phyloP scores from a whole-genome alignment of 495 filamentous ascomycete species.

The Penicillium manginii region DNA sequence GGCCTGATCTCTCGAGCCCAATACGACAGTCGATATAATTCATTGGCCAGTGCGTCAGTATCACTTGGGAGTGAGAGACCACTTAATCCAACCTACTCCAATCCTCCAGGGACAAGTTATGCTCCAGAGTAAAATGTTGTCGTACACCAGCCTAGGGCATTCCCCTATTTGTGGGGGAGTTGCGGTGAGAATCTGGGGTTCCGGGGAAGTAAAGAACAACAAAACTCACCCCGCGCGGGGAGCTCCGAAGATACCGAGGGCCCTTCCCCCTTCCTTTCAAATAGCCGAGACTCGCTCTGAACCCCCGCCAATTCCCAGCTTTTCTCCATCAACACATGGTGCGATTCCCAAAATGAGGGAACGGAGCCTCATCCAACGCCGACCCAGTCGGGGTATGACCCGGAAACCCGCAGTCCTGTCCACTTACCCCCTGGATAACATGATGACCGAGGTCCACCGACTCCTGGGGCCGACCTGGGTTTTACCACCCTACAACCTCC shows the following conservation, averaged over 20 bases:
- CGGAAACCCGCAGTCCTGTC: slow-evolving; percentile 11
- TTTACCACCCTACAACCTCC: slow-evolving; percentile 9
- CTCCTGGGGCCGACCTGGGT: slow-evolving; percentile 17
- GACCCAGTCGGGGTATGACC: slow-evolving; percentile 12
- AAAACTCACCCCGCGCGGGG: not conserved
- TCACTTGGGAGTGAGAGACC: no score
- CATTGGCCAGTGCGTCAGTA: no score
- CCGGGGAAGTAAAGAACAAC: no score
- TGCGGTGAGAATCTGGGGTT: slow-evolving; percentile 3
- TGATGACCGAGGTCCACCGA: slow-evolving; percentile 17
- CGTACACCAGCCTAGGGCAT: no score
- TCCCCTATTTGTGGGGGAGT: not conserved
- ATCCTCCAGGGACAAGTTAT: no score
- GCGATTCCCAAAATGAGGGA: slow-evolving; percentile 9
- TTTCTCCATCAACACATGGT: not conserved
- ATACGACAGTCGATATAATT: no score
- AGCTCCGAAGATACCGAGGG: slow-evolving; percentile 2
- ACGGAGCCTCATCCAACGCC: slow-evolving; percentile 3
- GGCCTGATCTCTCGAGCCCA: not conserved
- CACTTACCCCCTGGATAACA: slow-evolving; percentile 12
- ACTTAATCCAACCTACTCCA: no score
- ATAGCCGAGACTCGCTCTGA: not conserved
- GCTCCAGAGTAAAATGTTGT: no score
- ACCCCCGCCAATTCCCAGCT: not conserved
- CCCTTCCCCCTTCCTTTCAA: not conserved